These are phyloP conservation scores for Silene vulgaris DNA, from an alignment of 179 eudicot genomes.

Conservation along the genomic window DNA sequence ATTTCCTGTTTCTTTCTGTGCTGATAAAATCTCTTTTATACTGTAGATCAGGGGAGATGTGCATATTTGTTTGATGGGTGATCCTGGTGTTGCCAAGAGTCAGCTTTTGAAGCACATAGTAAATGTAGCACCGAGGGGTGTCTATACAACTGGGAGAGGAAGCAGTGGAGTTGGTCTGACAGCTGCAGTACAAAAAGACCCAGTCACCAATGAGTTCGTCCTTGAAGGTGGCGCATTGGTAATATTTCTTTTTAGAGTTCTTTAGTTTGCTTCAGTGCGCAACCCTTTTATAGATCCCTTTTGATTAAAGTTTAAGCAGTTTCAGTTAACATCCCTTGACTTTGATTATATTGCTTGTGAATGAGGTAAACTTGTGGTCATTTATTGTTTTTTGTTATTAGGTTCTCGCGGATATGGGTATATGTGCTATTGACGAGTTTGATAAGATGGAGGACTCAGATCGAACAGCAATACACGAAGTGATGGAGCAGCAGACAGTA, in stretches of 20 bases:
- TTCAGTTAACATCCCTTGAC: not conserved
- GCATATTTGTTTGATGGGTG: constrained; percentile 97
- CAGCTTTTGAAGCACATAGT: constrained; percentile 97
- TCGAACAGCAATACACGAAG: constrained; percentile 97
- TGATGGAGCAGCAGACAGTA: constrained; percentile 99
- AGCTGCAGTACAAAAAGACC: constrained; percentile 97
- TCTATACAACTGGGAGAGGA: constrained; percentile 97
- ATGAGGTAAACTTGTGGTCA: constrained; percentile 10
- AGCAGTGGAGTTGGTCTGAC: constrained; percentile 99
- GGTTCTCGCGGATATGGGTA: constrained; percentile 99
- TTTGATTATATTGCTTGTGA: not conserved
- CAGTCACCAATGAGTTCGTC: constrained; percentile 96
- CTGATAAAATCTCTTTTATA: not conserved
- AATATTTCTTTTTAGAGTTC: constrained; percentile 15
- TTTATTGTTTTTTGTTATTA: constrained; percentile 24
- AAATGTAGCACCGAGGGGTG: constrained; percentile 96
- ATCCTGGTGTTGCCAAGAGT: constrained; percentile 99
- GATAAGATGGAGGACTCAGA: constrained; percentile 99
- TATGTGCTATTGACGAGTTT: constrained; percentile 96
- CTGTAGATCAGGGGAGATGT: constrained; percentile 94
- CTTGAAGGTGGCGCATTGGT: constrained; percentile 99
- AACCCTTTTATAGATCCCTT: not conserved
- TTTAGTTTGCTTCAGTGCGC: constrained; percentile 8
- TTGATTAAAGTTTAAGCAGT: not conserved
- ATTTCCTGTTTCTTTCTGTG: not conserved